Conservation (phyloP, 345 rosid genomes). For the Eucalyptus urophylla region DNA sequence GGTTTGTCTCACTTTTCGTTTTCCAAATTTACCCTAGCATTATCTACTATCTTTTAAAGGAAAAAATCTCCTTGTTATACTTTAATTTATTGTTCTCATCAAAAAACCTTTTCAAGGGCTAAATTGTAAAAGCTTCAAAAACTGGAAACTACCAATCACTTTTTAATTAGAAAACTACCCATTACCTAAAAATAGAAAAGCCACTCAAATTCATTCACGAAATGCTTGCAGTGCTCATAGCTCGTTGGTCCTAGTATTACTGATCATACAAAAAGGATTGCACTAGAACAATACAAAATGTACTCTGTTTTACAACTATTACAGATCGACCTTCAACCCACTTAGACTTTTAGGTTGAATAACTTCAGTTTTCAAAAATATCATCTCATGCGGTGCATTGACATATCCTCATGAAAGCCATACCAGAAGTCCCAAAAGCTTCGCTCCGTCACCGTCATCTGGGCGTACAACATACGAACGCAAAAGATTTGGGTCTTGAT, state of each 20-base stretch:
- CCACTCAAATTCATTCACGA: background rate
- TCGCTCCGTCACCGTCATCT: constrained; percentile 16
- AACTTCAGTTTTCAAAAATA: background rate
- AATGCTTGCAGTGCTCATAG: background rate
- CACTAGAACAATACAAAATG: background rate
- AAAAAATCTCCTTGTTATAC: background rate
- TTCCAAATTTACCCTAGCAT: background rate
- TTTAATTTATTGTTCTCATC: background rate
- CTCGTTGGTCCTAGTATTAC: background rate
- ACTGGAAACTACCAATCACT: background rate
- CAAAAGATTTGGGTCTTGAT: constrained; percentile 61
- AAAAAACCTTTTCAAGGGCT: background rate
- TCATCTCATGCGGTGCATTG: background rate
- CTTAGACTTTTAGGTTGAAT: background rate
- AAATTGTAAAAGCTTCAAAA: background rate
- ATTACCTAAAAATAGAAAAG: background rate
- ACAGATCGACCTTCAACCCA: background rate
- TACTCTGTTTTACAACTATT: background rate
- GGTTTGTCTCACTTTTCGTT: background rate
- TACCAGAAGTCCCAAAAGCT: constrained; percentile 91
- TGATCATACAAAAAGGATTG: background rate
- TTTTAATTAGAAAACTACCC: background rate
- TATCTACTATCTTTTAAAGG: background rate
- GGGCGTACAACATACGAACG: constrained; percentile 58
- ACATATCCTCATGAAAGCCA: background rate